Evolutionary conservation across 352 stramenopile genomes (phyloP), one percentile per base, ranked within the genome.

Genomic region (Globisporangium okanoganense): DNA sequence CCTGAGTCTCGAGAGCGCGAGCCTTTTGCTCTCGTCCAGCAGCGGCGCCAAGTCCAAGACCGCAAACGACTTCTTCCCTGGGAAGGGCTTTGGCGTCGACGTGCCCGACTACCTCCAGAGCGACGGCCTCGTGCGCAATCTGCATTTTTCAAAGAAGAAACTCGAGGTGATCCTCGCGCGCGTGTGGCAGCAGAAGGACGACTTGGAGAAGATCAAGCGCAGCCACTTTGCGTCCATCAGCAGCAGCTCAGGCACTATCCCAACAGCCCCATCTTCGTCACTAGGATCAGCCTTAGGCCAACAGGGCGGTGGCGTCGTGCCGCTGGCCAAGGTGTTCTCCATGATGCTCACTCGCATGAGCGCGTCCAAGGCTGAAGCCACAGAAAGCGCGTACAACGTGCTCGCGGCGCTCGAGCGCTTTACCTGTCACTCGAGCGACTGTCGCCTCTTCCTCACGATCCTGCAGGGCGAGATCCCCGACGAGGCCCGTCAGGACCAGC

Each of bases 361-460:
- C 9, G 43, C 65, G 7, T 56, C 52, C 3, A 67, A 68, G 1
- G 33, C 66, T 5, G 76, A 89, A 20, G 71, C 75, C 18, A 50
- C 82, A 5, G 82, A 92, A 60, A 71, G 72, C 8, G 75, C 71
- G 7, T 92, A 92, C 73, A 92, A 90, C 54, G 60, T 85, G 3
- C 16, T 86, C 1, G 48, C 58, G 25, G 70, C 70, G 3, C 66
- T 92, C 9, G 69, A 83, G 24, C 73, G 67, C 10, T 89, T 80
- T 31, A 62, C 62, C 0, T 8, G 45, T 0, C 58, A 66, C 2
- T 85, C 75, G 2, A 87, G 73, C 49, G 68, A 79, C 22, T 90
- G 80, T 38, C 70, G 73, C 0, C 54, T 90, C 1, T 90, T 92
- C 38, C 66, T 77, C 2, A 59, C 87, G 54, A 66, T 87, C 1